A percentile compares a stretch with the other conserved stretches of the same genome.
Evolutionary conservation across 805 yeast species (phyloP).

Genomic region (Candida khao-thaluensis): DNA sequence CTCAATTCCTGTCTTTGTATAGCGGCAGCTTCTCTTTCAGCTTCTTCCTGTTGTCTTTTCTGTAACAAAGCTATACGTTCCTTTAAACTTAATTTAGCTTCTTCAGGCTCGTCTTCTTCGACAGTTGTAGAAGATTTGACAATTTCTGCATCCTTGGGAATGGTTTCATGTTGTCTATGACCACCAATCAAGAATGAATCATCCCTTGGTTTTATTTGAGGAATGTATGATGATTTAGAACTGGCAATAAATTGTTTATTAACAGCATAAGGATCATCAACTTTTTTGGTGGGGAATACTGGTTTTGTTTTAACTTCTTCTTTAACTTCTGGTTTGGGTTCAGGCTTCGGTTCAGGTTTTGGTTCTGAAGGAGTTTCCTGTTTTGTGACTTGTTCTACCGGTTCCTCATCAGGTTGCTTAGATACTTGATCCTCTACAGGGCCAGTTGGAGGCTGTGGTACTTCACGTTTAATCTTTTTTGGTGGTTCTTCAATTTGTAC

Average conservation of each 20-base stretch:
- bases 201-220: conserved; percentile 43
- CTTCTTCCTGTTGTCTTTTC: conserved; percentile 76
- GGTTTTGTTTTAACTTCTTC: neutral
- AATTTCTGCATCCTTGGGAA: conserved; percentile 22
- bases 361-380: too few relatives aligned
- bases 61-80: conserved; percentile 86
- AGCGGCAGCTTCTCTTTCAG: conserved; percentile 65
- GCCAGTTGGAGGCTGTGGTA: conserved; percentile 8
- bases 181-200: conserved; percentile 28
- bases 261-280: conserved; percentile 46
- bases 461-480: conserved; percentile 9
- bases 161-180: conserved; percentile 27
- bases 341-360: neutral
- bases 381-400: conserved; percentile 5
- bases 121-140: conserved; percentile 23
- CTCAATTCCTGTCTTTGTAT: conserved; percentile 51
- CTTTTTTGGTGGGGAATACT: conserved; percentile 28
- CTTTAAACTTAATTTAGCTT: conserved; percentile 73
- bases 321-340: neutral
- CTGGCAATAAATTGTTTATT: conserved; percentile 56
- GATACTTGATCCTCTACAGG: neutral
- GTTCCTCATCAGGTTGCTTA: conserved; percentile 5
- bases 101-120: conserved; percentile 42
- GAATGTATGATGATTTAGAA: conserved; percentile 61
- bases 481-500: conserved; percentile 38